These are phyloP conservation scores for Podosphaera fusca DNA, from an alignment of 2,329 filamentous ascomycete genomes.

Conservation along the genomic window DNA sequence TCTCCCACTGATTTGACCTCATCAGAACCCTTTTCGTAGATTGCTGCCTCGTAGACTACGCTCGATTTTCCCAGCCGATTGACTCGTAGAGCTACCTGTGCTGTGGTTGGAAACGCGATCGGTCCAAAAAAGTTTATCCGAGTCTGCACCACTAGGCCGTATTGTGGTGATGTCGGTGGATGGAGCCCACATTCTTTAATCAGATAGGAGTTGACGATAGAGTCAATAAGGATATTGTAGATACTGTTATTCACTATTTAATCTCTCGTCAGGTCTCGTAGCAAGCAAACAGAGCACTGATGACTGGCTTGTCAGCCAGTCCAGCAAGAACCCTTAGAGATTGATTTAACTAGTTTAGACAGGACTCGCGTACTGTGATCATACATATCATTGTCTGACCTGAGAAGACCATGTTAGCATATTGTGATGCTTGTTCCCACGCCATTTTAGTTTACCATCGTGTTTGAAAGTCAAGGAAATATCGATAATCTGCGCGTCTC, in stretches of 20 bases:
- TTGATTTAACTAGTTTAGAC: too few relatives aligned
- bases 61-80: slow-evolving; percentile 68
- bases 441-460: not conserved
- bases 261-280: not conserved
- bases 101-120: slow-evolving; percentile 57
- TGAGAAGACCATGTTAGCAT: not conserved
- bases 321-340: too few relatives aligned
- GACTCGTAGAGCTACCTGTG: slow-evolving; percentile 63
- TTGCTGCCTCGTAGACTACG: slow-evolving; percentile 70
- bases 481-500: not conserved
- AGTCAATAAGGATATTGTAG: slow-evolving; percentile 40
- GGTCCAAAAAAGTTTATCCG: slow-evolving; percentile 70
- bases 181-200: slow-evolving; percentile 54
- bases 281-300: not conserved
- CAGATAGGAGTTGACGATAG: slow-evolving; percentile 71
- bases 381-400: not conserved
- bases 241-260: not conserved
- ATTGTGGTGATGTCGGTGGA: slow-evolving; percentile 45
- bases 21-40: slow-evolving; percentile 56
- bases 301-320: not conserved
- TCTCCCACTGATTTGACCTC: slow-evolving; percentile 64
- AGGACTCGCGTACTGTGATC: not conserved
- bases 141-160: slow-evolving; percentile 66
- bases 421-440: not conserved
- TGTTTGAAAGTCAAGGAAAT: not conserved